phyloP scores from a whole-genome alignment of 2,329 filamentous ascomycete genomes.

The Furcasterigmium sp. region DNA sequence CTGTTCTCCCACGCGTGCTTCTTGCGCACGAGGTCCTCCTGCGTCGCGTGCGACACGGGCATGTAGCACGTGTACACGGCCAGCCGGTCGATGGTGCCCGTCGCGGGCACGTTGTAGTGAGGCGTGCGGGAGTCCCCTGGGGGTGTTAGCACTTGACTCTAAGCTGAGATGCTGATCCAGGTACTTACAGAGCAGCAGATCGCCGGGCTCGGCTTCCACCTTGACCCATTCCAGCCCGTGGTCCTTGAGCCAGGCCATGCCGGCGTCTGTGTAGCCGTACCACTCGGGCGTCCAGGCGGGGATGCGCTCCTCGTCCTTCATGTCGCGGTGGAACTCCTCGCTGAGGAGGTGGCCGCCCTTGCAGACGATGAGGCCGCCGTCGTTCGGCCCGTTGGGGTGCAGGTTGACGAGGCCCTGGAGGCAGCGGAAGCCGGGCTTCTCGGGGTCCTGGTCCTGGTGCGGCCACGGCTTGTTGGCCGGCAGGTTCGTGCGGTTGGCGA shows the following conservation, averaged over 20 bases:
- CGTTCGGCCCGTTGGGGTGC: conserved; percentile 24
- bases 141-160: conserved; percentile 15
- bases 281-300: conserved; percentile 28
- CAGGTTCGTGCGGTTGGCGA: conserved; percentile 32
- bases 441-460: conserved; percentile 39
- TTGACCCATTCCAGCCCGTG: conserved; percentile 26
- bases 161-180: not conserved
- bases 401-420: conserved; percentile 45
- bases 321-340: conserved; percentile 27
- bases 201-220: conserved; percentile 34
- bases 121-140: conserved; percentile 35
- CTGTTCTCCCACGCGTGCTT: conserved; percentile 31
- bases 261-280: conserved; percentile 27
- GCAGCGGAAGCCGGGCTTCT: conserved; percentile 40
- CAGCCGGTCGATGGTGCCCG: conserved; percentile 21
- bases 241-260: conserved; percentile 29
- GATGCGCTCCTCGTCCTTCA: conserved; percentile 24
- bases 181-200: conserved; percentile 30
- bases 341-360: conserved; percentile 19
- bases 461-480: conserved; percentile 35
- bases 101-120: conserved; percentile 36
- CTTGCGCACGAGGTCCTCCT: conserved; percentile 34
- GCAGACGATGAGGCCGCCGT: conserved; percentile 28
- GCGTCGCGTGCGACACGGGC: conserved; percentile 30
- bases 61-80: conserved; percentile 34